phyloP scores from a whole-genome alignment of 1,139 yeast species.

The Arxiozyma heterogenica region DNA sequence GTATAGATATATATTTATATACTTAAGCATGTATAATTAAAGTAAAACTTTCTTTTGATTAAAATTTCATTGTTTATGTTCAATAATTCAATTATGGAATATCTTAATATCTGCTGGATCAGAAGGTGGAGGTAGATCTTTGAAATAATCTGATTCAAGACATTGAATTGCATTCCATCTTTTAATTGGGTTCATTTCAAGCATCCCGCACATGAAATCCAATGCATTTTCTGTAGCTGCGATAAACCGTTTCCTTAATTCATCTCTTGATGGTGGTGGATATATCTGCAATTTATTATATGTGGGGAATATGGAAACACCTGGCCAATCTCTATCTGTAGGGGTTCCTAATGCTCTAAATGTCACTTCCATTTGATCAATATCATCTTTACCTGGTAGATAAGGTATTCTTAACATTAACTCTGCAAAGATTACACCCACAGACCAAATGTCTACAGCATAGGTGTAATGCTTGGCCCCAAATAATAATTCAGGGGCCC shows the following conservation, averaged over 20 bases:
- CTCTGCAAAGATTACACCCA: constrained; percentile 94
- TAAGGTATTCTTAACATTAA: constrained; percentile 91
- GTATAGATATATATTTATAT: too few species aligned
- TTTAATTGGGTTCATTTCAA: constrained; percentile 67
- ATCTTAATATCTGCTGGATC: constrained; percentile 39
- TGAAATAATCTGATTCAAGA: constrained; percentile 57
- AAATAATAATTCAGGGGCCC: constrained; percentile 87
- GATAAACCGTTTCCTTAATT: constrained; percentile 71
- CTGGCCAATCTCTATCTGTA: constrained; percentile 86
- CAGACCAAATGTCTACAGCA: constrained; percentile 89
- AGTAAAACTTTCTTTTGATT: background rate
- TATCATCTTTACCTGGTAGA: constrained; percentile 83
- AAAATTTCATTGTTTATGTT: too few species aligned
- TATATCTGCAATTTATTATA: constrained; percentile 64
- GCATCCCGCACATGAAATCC: constrained; percentile 64
- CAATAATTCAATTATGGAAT: background rate
- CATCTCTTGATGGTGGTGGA: constrained; percentile 79
- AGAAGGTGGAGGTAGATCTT: constrained; percentile 70
- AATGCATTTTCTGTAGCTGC: constrained; percentile 88
- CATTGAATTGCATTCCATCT: constrained; percentile 64
- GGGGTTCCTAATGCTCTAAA: constrained; percentile 95
- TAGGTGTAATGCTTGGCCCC: constrained; percentile 85
- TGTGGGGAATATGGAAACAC: constrained; percentile 67
- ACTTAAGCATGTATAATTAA: too few species aligned
- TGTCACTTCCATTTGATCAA: constrained; percentile 82